phyloP scores from a whole-genome alignment of 2,329 filamentous ascomycete genomes.

The Hypoxylon sp. region DNA sequence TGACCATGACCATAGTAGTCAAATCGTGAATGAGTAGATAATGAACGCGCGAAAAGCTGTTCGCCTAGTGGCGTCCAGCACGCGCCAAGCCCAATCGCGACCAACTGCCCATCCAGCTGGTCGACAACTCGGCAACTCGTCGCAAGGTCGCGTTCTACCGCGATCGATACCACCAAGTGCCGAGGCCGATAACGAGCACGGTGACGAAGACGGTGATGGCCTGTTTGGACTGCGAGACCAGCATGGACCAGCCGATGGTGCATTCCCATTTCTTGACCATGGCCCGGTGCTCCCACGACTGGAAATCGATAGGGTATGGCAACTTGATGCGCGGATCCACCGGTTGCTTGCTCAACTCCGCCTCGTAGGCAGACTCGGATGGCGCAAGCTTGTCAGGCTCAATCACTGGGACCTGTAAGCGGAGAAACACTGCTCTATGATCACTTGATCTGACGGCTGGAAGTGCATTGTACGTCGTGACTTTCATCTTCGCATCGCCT shows the following conservation, averaged over 20 bases:
- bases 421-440: conserved; percentile 85
- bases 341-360: conserved; percentile 30
- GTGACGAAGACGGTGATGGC: conserved; percentile 62
- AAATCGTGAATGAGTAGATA: background rate
- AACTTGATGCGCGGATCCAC: conserved; percentile 52
- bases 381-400: conserved; percentile 56
- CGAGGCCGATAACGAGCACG: conserved; percentile 57
- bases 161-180: conserved; percentile 60
- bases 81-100: background rate
- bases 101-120: conserved; percentile 3
- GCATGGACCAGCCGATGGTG: conserved; percentile 66
- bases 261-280: conserved; percentile 51
- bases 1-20: background rate
- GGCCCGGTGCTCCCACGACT: conserved; percentile 65
- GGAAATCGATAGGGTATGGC: conserved; percentile 66
- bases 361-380: conserved; percentile 38
- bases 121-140: conserved; percentile 10
- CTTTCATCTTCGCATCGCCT: conserved; percentile 55
- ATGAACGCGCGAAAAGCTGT: background rate
- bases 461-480: conserved; percentile 79
- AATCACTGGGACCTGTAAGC: conserved; percentile 73
- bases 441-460: conserved; percentile 87
- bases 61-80: conserved; percentile 6
- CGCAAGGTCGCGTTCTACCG: conserved; percentile 41
- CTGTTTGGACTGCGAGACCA: conserved; percentile 66